Evolutionary conservation across 306 rosid species (phyloP), one percentile per base, ranked within the genome.

Genomic region (Herpetospermum pedunculosum): DNA sequence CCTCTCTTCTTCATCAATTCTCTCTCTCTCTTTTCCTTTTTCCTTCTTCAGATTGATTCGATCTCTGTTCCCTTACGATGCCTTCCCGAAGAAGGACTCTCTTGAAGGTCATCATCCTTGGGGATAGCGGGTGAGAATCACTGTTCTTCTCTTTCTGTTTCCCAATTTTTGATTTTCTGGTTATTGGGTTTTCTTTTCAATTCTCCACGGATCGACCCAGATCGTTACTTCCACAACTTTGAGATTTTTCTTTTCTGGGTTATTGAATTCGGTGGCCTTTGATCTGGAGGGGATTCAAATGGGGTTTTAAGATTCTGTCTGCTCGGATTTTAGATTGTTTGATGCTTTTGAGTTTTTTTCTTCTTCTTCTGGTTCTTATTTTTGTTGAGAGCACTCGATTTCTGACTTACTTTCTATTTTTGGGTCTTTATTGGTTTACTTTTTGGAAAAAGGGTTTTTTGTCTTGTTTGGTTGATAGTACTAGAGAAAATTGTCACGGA

Each of bases 41-140:
- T 48, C 49, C 11, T 18, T 6, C 25, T 35, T n/a, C n/a, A n/a
- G 82, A 73, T 84, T 81, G 75, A 67, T 15, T 40, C 73, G 72
- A 81, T 76, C 63, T 48, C 53, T 32, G 5, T 34, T 2, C 21
- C 77, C 64, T 62, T 52, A 79, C 87, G 76, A 94, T 94, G 99
- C 96, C 99, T 79, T 91, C 99, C 65, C 89, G 99, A 40, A 76
- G 99, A 85, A 94, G 99, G 84, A 91, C 99, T 72, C 96, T 94
- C 57, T 72, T 94, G 85, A 94, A 94, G 83, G 97, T 94, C 83
- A 94, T 94, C 85, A 94, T 94, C 87, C 99, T 94, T 81, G 99
- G 99, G 75, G 99, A 95, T 75, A 95, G 97, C 83, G 99, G 99
- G 99, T 95, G 55, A 7, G 88, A 52, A 6, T 70, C 74, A 34